Conservation (phyloP, 2,329 filamentous ascomycete genomes). For the Xylaria sp. region DNA sequence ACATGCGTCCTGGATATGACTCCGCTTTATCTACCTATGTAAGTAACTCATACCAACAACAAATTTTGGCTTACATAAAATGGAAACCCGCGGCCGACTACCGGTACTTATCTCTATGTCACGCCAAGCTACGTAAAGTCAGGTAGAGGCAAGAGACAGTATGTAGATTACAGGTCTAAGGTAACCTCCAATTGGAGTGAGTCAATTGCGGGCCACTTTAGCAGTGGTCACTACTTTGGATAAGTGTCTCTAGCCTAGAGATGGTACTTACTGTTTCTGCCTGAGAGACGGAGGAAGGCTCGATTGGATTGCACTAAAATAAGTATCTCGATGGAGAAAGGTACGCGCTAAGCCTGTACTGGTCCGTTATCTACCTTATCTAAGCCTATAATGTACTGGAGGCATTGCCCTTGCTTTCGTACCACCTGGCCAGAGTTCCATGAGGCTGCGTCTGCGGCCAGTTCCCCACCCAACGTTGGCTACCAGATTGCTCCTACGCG, state of each 20-base stretch:
- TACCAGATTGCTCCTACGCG: constrained; percentile 32
- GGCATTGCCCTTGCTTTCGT: neutral
- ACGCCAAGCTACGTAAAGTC: neutral
- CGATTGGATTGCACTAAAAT: too few relatives aligned
- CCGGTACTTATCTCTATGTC: neutral
- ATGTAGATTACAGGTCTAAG: too few relatives aligned
- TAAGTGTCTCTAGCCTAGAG: neutral
- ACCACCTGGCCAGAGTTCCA: constrained; percentile 33
- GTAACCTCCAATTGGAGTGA: constrained; percentile 2
- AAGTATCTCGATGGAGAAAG: too few relatives aligned
- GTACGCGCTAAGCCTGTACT: too few relatives aligned
- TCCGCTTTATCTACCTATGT: neutral
- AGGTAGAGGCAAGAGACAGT: too few relatives aligned
- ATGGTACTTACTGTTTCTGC: too few relatives aligned
- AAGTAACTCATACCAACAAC: neutral
- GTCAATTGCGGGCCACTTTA: constrained; percentile 14
- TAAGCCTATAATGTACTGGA: neutral
- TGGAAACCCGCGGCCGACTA: constrained; percentile 30
- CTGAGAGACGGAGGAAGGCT: too few relatives aligned
- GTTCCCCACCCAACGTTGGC: constrained; percentile 14
- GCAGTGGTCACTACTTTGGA: neutral
- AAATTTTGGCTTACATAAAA: constrained; percentile 45
- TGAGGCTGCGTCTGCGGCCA: constrained; percentile 31
- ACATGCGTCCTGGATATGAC: constrained; percentile 1
- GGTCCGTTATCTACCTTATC: too few relatives aligned